Conservation (phyloP, 2,329 filamentous ascomycete species). For the Chaetomiaceae sp. region DNA sequence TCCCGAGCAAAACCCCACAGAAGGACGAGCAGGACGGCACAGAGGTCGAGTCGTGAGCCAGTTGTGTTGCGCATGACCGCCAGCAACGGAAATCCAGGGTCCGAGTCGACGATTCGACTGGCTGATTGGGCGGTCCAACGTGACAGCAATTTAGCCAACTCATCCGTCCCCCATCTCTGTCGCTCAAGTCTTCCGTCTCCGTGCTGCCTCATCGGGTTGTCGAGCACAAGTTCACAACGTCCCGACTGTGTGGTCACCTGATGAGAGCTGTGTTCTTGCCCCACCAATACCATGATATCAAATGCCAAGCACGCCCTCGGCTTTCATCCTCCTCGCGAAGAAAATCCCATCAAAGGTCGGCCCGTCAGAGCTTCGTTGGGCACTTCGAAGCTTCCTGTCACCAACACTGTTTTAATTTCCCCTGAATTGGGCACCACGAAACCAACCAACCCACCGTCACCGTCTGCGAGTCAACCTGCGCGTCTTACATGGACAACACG, state of each 20-base stretch:
- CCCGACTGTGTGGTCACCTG: neutral
- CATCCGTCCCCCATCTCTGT: constrained; percentile 12
- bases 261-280: neutral
- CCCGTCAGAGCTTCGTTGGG: too few relatives aligned
- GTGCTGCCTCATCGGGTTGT: constrained; percentile 7
- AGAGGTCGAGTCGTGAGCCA: neutral
- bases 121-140: constrained; percentile 23
- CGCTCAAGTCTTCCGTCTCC: constrained; percentile 9
- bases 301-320: neutral
- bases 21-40: neutral
- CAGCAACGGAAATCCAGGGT: constrained; percentile 17
- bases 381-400: too few relatives aligned
- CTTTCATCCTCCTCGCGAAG: neutral
- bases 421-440: constrained; percentile 5
- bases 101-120: constrained; percentile 4
- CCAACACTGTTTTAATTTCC: neutral
- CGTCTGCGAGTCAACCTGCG: constrained; percentile 6
- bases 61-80: constrained; percentile 9
- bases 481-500: constrained; percentile 1
- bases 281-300: neutral
- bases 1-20: neutral
- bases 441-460: neutral
- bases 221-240: neutral
- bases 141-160: constrained; percentile 28
- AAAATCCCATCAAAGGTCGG: neutral